Evolutionary conservation across 164 flowering plant species (phyloP).

Genomic region (Pachysandra terminalis): DNA sequence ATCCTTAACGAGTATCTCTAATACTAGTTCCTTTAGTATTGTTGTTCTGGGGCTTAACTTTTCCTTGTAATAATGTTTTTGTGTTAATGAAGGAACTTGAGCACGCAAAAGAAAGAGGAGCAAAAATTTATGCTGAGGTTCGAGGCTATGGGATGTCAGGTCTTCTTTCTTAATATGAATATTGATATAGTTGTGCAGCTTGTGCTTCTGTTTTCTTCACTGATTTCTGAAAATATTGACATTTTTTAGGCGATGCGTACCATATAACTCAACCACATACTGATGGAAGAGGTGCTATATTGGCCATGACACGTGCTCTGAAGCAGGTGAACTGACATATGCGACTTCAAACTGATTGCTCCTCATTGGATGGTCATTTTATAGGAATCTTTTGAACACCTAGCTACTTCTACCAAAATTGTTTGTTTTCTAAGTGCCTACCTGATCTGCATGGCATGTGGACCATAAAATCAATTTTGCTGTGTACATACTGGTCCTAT

Average conservation of each 20-base stretch:
- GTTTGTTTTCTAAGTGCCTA: too few species aligned
- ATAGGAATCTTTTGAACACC: background rate
- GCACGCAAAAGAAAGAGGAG: conserved; percentile 86
- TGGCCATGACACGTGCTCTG: conserved; percentile 88
- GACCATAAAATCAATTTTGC: too few species aligned
- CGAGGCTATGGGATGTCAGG: conserved; percentile 99
- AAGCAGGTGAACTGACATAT: conserved; percentile 49
- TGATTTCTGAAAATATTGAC: conserved; percentile 7
- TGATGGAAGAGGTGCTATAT: conserved; percentile 88
- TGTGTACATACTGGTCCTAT: too few species aligned
- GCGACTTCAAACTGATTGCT: background rate
- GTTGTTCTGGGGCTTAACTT: background rate
- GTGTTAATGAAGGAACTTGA: conserved; percentile 58
- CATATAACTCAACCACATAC: conserved; percentile 91
- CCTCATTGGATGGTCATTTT: too few species aligned
- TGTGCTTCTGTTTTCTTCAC: conserved; percentile 1
- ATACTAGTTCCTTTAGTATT: background rate
- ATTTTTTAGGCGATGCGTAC: conserved; percentile 79
- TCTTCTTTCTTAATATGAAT: conserved; percentile 19
- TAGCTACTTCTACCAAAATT: too few species aligned
- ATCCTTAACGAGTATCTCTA: too few species aligned
- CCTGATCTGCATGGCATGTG: too few species aligned
- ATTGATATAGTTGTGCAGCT: conserved; percentile 1
- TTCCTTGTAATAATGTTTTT: conserved; percentile 5
- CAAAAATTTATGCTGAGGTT: conserved; percentile 88